phyloP scores from a whole-genome alignment of 805 yeast species.

The Candida sithepensis region DNA sequence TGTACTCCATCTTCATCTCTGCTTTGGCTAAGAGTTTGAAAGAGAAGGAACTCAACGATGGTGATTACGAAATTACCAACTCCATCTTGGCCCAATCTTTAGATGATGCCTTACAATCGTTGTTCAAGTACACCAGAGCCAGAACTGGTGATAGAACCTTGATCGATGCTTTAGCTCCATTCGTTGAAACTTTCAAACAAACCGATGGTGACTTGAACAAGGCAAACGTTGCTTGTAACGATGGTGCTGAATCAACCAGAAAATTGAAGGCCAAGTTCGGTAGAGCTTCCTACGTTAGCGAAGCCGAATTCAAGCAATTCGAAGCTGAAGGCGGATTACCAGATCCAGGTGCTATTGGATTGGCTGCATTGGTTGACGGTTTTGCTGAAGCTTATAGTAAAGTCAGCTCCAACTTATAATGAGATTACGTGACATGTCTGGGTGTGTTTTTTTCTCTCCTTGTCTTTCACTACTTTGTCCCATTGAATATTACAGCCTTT shows the following conservation, averaged over 20 bases:
- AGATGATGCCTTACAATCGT: slow-evolving; percentile 59
- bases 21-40: slow-evolving; percentile 59
- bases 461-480: too few species aligned
- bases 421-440: too few species aligned
- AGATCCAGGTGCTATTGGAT: slow-evolving; percentile 94
- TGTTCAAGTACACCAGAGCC: slow-evolving; percentile 85
- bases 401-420: slow-evolving; percentile 15
- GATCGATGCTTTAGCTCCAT: slow-evolving; percentile 86
- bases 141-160: slow-evolving; percentile 85
- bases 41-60: slow-evolving; percentile 35
- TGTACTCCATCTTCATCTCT: slow-evolving; percentile 80
- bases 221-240: slow-evolving; percentile 67
- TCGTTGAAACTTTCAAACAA: slow-evolving; percentile 56
- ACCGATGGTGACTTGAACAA: slow-evolving; percentile 46
- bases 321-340: slow-evolving; percentile 71
- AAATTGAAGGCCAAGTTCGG: slow-evolving; percentile 83
- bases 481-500: too few species aligned
- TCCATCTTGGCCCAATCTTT: slow-evolving; percentile 46
- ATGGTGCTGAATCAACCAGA: slow-evolving; percentile 76
- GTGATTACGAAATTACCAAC: slow-evolving; percentile 29
- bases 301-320: slow-evolving; percentile 48
- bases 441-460: too few species aligned
- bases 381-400: slow-evolving; percentile 26
- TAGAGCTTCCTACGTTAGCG: slow-evolving; percentile 83
- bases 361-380: slow-evolving; percentile 40